Base-by-base conservation (phyloP, 306 rosid genomes). In the Neltuma alba region DNA sequence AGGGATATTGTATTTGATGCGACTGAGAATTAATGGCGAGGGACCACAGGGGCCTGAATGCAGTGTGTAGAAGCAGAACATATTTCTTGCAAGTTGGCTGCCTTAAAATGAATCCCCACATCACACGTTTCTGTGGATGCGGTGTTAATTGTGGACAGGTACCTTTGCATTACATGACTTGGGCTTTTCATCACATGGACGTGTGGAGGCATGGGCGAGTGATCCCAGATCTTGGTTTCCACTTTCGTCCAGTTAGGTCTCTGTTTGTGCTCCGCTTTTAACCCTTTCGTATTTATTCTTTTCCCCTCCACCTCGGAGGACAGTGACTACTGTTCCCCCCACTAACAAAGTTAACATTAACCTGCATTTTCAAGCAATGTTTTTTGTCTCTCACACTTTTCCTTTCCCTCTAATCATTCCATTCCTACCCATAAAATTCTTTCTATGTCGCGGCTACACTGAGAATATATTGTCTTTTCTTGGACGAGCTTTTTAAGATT, bases 311-410 rank as follows among this genome's bases (percentile, higher is more conserved):
- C 64, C 34, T 25, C 16, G 20, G 33, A 58, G 65, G 16, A 58
- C 65, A 58, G 34, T 58, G 36, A 27, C 65, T 25, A 60, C 33
- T 77, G 78, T 69, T 66, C 16, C 34, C 83, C 13, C 34, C 85
- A 50, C 62, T 34, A 13, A 69, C 30, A 78, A 7, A 55, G 50
- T 63, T 54, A 70, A 68, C 31, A 54, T 70, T 75, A 85, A 64
- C 80, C 81, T 75, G 47, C 47, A 64, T 79, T 75, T 64, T 37
- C 60, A 85, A 82, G 84, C 79, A 82, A 85, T 57, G 79, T 70
- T 79, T 58, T 58, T 79, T 82, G 84, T 75, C 82, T 31, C 10
- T 36, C 57, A 18, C 14, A 41, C 76, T 79, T 70, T 85, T 79
- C 61, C 64, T 8, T 75, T 15, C 57, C 31, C 76, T 64, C 72